phyloP scores from a whole-genome alignment of 768 basidiomycete species.

The Naganishia vishniacii region DNA sequence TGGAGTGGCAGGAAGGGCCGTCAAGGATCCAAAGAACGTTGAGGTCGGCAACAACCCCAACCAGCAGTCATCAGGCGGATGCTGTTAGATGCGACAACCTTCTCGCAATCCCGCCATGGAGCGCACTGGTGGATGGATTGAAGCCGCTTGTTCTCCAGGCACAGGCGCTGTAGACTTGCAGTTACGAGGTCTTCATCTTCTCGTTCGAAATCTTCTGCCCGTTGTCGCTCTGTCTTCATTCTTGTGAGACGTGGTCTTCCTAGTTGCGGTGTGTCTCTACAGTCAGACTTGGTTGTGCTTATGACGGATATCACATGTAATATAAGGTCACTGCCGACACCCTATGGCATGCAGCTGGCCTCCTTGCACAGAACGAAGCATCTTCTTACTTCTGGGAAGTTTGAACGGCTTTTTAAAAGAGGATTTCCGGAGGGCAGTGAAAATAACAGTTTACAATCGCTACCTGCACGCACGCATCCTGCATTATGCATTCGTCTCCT shows the following conservation, averaged over 20 bases:
- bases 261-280: neutral
- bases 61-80: constrained; percentile 29
- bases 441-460: too few species aligned
- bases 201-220: neutral
- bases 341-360: too few species aligned
- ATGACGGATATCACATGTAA: constrained; percentile 21
- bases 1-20: constrained; percentile 38
- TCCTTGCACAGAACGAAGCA: too few species aligned
- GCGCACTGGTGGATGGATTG: too few species aligned
- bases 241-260: constrained; percentile 1
- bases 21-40: constrained; percentile 40
- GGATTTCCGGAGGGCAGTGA: too few species aligned
- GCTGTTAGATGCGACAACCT: constrained; percentile 30
- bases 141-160: neutral
- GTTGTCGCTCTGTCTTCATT: neutral
- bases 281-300: constrained; percentile 1
- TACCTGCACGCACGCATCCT: too few species aligned
- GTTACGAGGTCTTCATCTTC: neutral
- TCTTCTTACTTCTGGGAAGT: too few species aligned
- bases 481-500: too few species aligned
- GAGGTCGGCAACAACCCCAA: constrained; percentile 22
- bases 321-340: neutral
- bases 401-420: too few species aligned
- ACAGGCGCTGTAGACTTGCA: neutral
- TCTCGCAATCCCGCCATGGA: neutral